These are phyloP conservation scores for Botrytis pseudocinerea DNA, from an alignment of 2,329 filamentous ascomycete genomes.

Conservation along the genomic window DNA sequence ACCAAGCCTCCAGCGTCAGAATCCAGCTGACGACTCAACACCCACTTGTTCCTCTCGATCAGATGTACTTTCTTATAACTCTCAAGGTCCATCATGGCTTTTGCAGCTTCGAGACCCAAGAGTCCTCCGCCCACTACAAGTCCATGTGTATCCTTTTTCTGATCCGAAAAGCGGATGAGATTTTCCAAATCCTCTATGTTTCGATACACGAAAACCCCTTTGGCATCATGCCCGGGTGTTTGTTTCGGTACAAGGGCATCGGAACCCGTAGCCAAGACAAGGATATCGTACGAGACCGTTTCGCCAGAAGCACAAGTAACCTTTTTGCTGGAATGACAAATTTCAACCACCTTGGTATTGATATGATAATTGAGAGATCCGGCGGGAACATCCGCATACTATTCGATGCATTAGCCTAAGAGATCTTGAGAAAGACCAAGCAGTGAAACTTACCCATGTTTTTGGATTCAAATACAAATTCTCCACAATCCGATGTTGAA, in stretches of 20 bases:
- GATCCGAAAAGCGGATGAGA: conserved; percentile 71
- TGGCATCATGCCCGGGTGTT: conserved; percentile 75
- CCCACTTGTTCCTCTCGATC: conserved; percentile 81
- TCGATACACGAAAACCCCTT: conserved; percentile 85
- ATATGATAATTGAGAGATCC: conserved; percentile 72
- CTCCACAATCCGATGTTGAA: conserved; percentile 80
- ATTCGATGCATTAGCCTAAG: neutral
- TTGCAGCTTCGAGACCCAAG: conserved; percentile 83
- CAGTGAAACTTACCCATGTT: conserved; percentile 66
- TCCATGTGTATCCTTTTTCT: conserved; percentile 66
- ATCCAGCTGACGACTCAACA: conserved; percentile 80
- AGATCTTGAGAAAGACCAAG: neutral
- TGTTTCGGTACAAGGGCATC: conserved; percentile 69
- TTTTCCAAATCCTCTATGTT: conserved; percentile 79
- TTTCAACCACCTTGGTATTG: conserved; percentile 71
- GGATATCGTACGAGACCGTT: conserved; percentile 71
- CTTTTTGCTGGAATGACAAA: conserved; percentile 62
- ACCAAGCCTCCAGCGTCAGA: conserved; percentile 79
- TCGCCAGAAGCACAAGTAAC: conserved; percentile 71
- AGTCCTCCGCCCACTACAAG: conserved; percentile 82
- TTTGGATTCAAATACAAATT: conserved; percentile 84
- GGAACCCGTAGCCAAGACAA: conserved; percentile 84
- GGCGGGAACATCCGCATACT: conserved; percentile 47
- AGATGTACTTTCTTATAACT: conserved; percentile 73
- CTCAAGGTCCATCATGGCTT: conserved; percentile 85